Evolutionary conservation across 495 filamentous ascomycete genomes (phyloP), one percentile per base, ranked within the genome.

Genomic region (Penicillium argentinense): DNA sequence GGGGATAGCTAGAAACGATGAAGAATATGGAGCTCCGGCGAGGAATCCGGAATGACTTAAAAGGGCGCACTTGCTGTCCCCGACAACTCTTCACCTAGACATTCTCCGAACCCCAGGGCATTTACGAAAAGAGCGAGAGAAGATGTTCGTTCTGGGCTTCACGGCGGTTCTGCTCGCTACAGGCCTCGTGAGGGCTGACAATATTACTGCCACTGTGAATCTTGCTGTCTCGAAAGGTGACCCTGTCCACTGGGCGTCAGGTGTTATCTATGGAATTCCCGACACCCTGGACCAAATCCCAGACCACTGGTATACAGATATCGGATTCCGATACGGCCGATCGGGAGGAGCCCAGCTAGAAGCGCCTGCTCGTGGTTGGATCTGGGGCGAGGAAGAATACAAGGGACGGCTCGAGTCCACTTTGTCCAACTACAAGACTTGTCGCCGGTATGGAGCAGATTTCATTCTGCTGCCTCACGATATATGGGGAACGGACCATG

Each of bases 401-500:
- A 24, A 56, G 42, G 54, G 47, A 2, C 69, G 72, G 9, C 60
- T 76, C 25, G 33, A 62, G 14, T 71, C 66, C 4, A 60, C 64
- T 1, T 43, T 71, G 9, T 69, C 59, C 21, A 71, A 76, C 45
- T 76, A 69, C 34, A 39, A 56, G 9, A 68, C 62, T 4, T 43
- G 56, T 3, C 67, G 67, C 19, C 54, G 64, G 32, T 62, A 67
- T 34, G 60, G 56, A 22, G 72, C 55, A 8, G 47, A 47, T 12
- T 76, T 72, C 34, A 66, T 71, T 24, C 39, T 76, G 8, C 53
- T 76, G 1, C 57, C 57, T 1, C 67, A 72, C 38, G 73, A 73
- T 49, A 42, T 76, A 1, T 75, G 69, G 67, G 72, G 73, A 11
- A 58, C 66, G 0, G 71, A 69, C 42, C 39, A 49, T 22, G 33